Evolutionary conservation across 2,329 filamentous ascomycete genomes (phyloP).

Genomic region (Trichoderma koningiopsis): DNA sequence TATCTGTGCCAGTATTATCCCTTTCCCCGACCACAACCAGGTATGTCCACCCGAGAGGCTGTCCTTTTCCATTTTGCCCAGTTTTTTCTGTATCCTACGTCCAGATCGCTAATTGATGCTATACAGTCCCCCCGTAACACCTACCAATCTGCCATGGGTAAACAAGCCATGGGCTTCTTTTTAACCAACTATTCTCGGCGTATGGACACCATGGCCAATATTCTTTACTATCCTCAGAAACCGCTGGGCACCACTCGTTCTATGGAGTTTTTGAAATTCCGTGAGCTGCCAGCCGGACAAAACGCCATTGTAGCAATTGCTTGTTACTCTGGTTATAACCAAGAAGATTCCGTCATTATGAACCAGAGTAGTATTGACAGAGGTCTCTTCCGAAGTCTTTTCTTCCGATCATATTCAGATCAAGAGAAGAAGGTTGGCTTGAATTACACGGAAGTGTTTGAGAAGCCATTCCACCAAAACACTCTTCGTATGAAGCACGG

Average conservation of each 20-base stretch:
- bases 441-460: conserved; percentile 89
- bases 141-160: conserved; percentile 99
- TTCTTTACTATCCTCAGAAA: conserved; percentile 98
- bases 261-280: conserved; percentile 99
- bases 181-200: conserved; percentile 94
- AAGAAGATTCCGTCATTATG: conserved; percentile 99
- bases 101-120: conserved; percentile 37
- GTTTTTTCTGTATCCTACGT: not conserved
- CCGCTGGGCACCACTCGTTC: conserved; percentile 92
- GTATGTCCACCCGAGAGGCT: conserved; percentile 44
- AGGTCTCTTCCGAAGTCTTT: conserved; percentile 93
- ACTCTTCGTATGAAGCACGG: conserved; percentile 92
- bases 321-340: conserved; percentile 98
- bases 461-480: conserved; percentile 87
- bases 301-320: conserved; percentile 98
- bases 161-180: conserved; percentile 99
- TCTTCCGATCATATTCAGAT: conserved; percentile 97
- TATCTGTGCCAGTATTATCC: conserved; percentile 98
- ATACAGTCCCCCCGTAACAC: conserved; percentile 91
- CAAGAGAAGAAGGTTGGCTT: conserved; percentile 96
- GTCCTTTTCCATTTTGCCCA: not conserved
- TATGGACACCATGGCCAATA: conserved; percentile 99
- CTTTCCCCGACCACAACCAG: conserved; percentile 98
- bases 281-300: conserved; percentile 93
- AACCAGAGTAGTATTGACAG: conserved; percentile 99